These are phyloP conservation scores for Myxozyma sirexii DNA, from an alignment of 805 yeast species.

Conservation along the genomic window DNA sequence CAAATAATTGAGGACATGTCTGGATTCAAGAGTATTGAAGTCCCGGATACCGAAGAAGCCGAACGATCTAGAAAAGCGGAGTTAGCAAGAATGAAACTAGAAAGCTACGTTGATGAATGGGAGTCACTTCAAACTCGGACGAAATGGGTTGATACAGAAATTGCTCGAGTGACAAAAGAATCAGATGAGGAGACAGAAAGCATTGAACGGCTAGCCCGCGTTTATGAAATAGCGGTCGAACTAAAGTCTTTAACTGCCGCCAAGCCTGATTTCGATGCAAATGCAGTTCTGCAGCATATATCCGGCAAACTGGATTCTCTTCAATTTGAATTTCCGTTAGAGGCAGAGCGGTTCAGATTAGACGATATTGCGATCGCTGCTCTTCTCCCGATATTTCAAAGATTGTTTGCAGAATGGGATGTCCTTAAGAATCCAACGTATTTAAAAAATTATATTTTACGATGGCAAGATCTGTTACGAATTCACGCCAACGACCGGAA, in stretches of 20 bases:
- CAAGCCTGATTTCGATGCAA: neutral
- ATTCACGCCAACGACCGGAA: neutral
- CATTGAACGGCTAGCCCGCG: conserved; percentile 24
- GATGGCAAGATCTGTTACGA: conserved; percentile 39
- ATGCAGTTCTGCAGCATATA: conserved; percentile 41
- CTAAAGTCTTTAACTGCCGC: neutral
- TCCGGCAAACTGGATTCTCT: conserved; percentile 39
- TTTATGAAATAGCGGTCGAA: conserved; percentile 6
- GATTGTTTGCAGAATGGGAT: conserved; percentile 45
- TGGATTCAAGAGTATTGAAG: conserved; percentile 1
- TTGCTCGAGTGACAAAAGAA: conserved; percentile 12
- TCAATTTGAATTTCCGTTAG: conserved; percentile 32
- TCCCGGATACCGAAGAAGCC: conserved; percentile 11
- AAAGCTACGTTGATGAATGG: conserved; percentile 34
- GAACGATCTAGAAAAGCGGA: conserved; percentile 20
- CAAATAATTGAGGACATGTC: conserved; percentile 30
- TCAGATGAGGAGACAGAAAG: conserved; percentile 23
- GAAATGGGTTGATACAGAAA: conserved; percentile 21
- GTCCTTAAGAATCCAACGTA: conserved; percentile 43
- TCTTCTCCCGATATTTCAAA: conserved; percentile 27
- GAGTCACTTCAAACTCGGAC: conserved; percentile 26
- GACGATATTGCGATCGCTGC: conserved; percentile 39
- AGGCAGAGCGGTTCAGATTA: conserved; percentile 27
- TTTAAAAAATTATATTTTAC: conserved; percentile 41
- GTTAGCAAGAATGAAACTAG: conserved; percentile 30